Evolutionary conservation across 345 rosid species (phyloP), one percentile per base, ranked within the genome.

Genomic region (Murraya paniculata): DNA sequence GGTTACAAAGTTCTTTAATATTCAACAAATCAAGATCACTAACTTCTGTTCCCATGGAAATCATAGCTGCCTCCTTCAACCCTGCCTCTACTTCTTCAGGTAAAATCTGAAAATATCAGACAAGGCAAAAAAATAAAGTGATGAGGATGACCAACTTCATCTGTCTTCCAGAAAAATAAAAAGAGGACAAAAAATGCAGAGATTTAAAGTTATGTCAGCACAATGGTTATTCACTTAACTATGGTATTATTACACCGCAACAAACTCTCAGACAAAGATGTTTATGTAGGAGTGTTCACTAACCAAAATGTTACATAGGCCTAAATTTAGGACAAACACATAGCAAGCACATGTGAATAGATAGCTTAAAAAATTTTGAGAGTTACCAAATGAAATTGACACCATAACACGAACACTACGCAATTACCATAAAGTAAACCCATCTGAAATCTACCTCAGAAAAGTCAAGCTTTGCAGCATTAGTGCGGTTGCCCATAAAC

Each of bases 41-140:
- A 56, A 95, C 84, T 86, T 95, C 98, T 9, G 95, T 92, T 66
- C 98, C 98, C 99, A 92, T 92, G 27, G 98, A 96, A 86, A 92
- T 94, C 73, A 88, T 80, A 48, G 97, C 87, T 9, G 98, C 97
- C 48, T 92, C 99, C 78, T 96, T 96, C 74, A 96, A 65, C 22
- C 91, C 94, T 3, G 87, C 68, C 81, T 96, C 98, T 80, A 90
- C 77, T 45, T 91, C 98, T 68, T 92, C 98, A 0, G 91, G 77
- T 66, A 96, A 74, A 72, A 92, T 71, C 97, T 94, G 81, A 7
- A 78, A 72, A 68, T 60, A 64, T 25, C 64, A 25, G 41, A 31
- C 50, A 7, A n/a, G 28, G 50, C 13, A 16, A 21, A 25, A 41
- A 9, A 38, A 21, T 3, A 39, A 45, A 14, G 28, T 31, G 56